phyloP scores from a whole-genome alignment of 352 stramenopile genomes.

The Phytophthora agathidicida region DNA sequence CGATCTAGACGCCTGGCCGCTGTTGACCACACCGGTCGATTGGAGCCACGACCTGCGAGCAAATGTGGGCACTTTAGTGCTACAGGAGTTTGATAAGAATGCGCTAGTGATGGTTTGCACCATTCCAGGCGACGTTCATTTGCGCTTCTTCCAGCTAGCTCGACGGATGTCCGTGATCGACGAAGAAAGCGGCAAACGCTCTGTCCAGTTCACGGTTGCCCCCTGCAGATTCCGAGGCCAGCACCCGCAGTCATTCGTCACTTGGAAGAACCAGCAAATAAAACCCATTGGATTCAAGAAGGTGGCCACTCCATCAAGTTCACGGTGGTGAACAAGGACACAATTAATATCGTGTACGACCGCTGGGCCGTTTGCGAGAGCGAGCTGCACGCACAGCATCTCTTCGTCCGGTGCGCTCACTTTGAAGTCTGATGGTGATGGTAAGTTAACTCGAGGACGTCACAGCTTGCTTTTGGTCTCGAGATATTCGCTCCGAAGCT shows the following conservation, averaged over 20 bases:
- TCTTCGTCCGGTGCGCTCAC: not conserved
- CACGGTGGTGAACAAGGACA: slow-evolving; percentile 16
- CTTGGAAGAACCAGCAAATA: slow-evolving; percentile 1
- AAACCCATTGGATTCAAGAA: slow-evolving; percentile 27
- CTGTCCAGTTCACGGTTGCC: slow-evolving; percentile 16
- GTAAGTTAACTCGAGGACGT: too few relatives aligned
- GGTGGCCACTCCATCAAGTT: slow-evolving; percentile 24
- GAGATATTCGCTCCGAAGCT: not conserved
- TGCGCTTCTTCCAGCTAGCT: slow-evolving; percentile 23
- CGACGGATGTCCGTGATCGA: slow-evolving; percentile 2
- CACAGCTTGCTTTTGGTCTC: not conserved
- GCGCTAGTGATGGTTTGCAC: slow-evolving; percentile 22
- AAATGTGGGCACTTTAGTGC: not conserved
- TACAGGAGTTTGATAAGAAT: slow-evolving; percentile 20
- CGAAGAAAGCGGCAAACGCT: slow-evolving; percentile 4
- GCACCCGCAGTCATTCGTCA: slow-evolving; percentile 15
- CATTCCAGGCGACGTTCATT: slow-evolving; percentile 4
- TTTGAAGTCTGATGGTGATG: slow-evolving; percentile 25
- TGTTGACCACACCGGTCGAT: not conserved
- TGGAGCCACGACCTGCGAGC: not conserved
- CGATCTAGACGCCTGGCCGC: not conserved
- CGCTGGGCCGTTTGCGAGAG: slow-evolving; percentile 29
- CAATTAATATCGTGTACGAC: too few relatives aligned
- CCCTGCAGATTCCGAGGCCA: slow-evolving; percentile 27
- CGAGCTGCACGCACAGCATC: slow-evolving; percentile 5